A percentile compares a stretch with the other conserved stretches of the same genome.
Evolutionary conservation across 179 eudicot genomes (phyloP).

Genomic region (Dionaea muscipula): DNA sequence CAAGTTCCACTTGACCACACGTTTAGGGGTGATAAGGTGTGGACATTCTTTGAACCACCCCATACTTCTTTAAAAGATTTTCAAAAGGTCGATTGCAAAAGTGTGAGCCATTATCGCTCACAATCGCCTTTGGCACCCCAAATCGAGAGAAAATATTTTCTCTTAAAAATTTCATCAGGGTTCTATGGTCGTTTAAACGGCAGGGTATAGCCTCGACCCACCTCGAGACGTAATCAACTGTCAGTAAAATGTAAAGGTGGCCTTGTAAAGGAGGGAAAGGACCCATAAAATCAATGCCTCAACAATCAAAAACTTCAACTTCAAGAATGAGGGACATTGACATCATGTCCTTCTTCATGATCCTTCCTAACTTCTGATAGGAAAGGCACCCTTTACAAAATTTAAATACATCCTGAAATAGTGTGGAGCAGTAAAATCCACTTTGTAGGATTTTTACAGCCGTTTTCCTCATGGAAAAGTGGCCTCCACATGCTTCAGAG

Average conservation of each 20-base stretch:
- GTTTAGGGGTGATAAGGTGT: no score
- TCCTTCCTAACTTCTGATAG: no score
- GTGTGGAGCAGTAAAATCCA: not conserved
- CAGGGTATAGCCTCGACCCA: no score
- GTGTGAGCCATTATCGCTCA: not conserved
- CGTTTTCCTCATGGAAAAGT: not conserved
- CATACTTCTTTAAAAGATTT: not conserved
- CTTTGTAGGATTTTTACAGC: not conserved
- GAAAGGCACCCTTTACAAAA: no score
- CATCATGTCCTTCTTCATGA: not conserved
- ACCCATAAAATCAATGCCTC: constrained; percentile 7
- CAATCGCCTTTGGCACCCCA: not conserved
- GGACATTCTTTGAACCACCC: not conserved
- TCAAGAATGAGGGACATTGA: not conserved
- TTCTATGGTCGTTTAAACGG: no score
- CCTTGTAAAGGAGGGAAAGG: no score
- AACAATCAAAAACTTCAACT: not conserved
- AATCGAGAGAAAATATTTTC: not conserved
- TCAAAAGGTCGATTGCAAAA: not conserved
- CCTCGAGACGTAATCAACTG: no score
- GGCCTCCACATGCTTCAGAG: not conserved
- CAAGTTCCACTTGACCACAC: constrained; percentile 1
- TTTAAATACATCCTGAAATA: not conserved
- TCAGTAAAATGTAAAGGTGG: no score
- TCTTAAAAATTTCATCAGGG: not conserved